phyloP scores from a whole-genome alignment of 208 protist genomes.

The Acanthamoeba polyphaga region DNA sequence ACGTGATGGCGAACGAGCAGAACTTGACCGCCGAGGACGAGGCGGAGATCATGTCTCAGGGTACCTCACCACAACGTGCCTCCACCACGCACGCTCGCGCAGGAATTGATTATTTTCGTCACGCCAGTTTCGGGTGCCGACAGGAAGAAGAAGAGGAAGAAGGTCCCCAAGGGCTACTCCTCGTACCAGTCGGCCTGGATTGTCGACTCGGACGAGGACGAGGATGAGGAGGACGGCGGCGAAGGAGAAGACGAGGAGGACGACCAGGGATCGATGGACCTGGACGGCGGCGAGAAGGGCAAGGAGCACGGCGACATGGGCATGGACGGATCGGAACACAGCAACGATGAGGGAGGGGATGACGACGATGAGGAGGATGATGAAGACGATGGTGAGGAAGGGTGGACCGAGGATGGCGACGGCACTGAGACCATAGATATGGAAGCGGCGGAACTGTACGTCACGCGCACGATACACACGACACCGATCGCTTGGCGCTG shows the following conservation, averaged over 20 bases:
- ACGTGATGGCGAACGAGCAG: conserved; percentile 78
- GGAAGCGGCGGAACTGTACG: conserved; percentile 73
- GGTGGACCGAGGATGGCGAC: conserved; percentile 47
- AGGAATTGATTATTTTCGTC: not conserved
- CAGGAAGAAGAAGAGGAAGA: conserved; percentile 60
- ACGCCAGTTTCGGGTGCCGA: not conserved
- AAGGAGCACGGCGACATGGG: not conserved
- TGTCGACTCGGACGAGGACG: conserved; percentile 82
- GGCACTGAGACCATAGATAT: conserved; percentile 70
- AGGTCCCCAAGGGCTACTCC: conserved; percentile 87
- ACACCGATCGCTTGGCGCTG: no score
- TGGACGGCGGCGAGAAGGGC: not conserved
- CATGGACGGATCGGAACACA: conserved; percentile 26
- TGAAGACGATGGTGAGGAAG: conserved; percentile 76
- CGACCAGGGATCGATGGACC: conserved; percentile 75
- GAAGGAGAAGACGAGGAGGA: conserved; percentile 77
- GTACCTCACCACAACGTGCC: not conserved
- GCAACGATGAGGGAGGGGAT: not conserved
- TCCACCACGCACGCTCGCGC: not conserved
- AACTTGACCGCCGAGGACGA: conserved; percentile 71
- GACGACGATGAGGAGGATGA: conserved; percentile 66
- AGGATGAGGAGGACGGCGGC: conserved; percentile 73
- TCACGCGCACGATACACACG: not conserved
- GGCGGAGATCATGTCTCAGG: conserved; percentile 65
- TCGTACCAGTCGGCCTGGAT: conserved; percentile 90